phyloP scores from a whole-genome alignment of 108 stramenopile genomes.

The Stephanodiscus triporus region DNA sequence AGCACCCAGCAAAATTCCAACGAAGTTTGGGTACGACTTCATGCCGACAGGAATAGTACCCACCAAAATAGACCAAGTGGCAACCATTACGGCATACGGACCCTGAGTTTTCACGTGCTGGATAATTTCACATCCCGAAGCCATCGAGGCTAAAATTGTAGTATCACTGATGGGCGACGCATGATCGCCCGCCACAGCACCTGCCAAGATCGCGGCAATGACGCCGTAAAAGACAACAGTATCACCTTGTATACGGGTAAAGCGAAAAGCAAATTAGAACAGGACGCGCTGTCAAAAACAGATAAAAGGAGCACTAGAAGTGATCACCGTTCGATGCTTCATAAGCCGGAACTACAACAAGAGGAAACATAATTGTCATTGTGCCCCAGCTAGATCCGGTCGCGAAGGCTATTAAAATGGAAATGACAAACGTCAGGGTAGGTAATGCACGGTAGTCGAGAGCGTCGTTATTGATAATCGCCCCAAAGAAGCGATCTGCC shows the following conservation, averaged over 20 bases:
- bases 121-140: constrained; percentile 58
- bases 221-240: constrained; percentile 72
- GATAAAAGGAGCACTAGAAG: too few species aligned
- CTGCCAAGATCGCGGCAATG: constrained; percentile 56
- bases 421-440: constrained; percentile 63
- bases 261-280: too few species aligned
- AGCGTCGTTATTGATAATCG: constrained; percentile 45
- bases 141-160: constrained; percentile 69
- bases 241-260: too few species aligned
- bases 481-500: constrained; percentile 61
- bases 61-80: constrained; percentile 43
- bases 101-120: constrained; percentile 72
- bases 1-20: constrained; percentile 36
- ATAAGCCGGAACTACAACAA: neutral
- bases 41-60: constrained; percentile 50
- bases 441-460: constrained; percentile 53
- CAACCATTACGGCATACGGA: constrained; percentile 64
- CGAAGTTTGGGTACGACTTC: constrained; percentile 24
- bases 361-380: constrained; percentile 61
- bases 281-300: too few species aligned
- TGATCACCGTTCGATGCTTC: too few species aligned
- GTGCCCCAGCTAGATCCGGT: constrained; percentile 78
- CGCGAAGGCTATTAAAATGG: constrained; percentile 68
- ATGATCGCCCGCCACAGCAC: constrained; percentile 79
- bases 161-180: constrained; percentile 76